Base-by-base conservation (phyloP, 306 rosid species). In the Lathyrus aphaca region DNA sequence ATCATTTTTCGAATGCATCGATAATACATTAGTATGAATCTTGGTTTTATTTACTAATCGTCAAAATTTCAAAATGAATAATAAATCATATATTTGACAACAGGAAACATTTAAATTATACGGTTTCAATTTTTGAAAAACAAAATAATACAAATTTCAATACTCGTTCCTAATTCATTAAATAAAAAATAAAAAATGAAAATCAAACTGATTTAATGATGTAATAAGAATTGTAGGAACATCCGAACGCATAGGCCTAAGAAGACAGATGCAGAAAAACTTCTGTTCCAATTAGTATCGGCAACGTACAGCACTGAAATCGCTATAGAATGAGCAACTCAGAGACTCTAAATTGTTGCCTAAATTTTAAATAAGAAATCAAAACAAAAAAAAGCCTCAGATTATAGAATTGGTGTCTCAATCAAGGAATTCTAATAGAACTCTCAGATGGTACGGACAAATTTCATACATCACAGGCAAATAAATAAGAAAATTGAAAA, bases 291-390 rank as follows among this genome's bases (percentile, higher is more conserved):
- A 42, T 48, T 81, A 25, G 0, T 90, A 2, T 88, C 7, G 95
- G 97, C 97, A 90, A 90, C 95, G 95, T 86, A 81, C 81, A 90
- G 95, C 97, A 77, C 95, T 84, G 84, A 73, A 10, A 42, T 69
- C 86, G 70, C 95, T 80, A 90, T 46, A 2, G 66, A 75, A 62
- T 3, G 23, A 80, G 87, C 84, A 76, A 71, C 66, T 19, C 90
- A 86, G 92, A 76, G 97, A 91, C 97, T 91, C 97, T 91, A 91
- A 91, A 69, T 87, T 86, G 75, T 90, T 90, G 97, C 97, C 96
- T 82, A 14, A 6, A 25, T 2, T 53, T 17, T 38, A 10, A 9
- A 10, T 10, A 45, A 45, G 6, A 5, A 1, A 43, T 13, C 15
- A n/a, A 15, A 5, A 46, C 0, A 16, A 4, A 8, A 30, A 8